These are phyloP conservation scores for Lentithecium fluviatile DNA, from an alignment of 495 filamentous ascomycete species.

Conservation along the genomic window DNA sequence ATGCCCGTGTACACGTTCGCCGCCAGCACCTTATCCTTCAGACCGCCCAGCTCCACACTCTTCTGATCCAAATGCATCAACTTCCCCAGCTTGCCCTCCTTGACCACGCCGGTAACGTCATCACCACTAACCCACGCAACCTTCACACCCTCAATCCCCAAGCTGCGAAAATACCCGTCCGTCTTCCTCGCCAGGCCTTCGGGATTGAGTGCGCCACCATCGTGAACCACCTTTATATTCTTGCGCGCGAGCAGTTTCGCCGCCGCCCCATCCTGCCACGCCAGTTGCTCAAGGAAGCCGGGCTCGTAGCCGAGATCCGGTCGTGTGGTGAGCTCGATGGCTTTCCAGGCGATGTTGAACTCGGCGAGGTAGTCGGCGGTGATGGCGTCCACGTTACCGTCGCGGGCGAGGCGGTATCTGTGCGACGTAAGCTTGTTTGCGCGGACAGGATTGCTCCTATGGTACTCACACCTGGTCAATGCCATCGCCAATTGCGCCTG, in stretches of 20 bases:
- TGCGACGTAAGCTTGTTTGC: no score
- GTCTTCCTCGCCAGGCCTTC: constrained; percentile 11
- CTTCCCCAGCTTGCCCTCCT: no score
- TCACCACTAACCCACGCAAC: no score
- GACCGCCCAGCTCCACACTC: no score
- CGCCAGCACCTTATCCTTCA: no score
- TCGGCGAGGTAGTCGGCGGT: constrained; percentile 27
- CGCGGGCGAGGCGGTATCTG: constrained; percentile 19
- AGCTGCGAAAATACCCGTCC: no score
- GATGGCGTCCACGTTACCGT: constrained; percentile 23
- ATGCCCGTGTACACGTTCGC: constrained; percentile 14
- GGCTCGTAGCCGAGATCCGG: constrained; percentile 21
- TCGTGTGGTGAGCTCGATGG: no score
- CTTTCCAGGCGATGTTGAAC: constrained; percentile 31
- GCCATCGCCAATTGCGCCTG: constrained; percentile 21
- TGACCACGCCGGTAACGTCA: no score
- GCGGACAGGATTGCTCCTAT: no score
- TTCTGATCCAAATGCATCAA: no score
- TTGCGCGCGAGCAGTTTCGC: constrained; percentile 9
- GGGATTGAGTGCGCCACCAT: constrained; percentile 28
- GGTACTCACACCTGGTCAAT: constrained; percentile 13
- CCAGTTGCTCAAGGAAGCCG: constrained; percentile 19
- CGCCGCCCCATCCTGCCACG: constrained; percentile 19
- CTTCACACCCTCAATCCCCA: no score
- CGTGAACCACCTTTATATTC: constrained; percentile 23